phyloP scores from a whole-genome alignment of 805 yeast genomes.

The Metschnikowia cerradonensis region DNA sequence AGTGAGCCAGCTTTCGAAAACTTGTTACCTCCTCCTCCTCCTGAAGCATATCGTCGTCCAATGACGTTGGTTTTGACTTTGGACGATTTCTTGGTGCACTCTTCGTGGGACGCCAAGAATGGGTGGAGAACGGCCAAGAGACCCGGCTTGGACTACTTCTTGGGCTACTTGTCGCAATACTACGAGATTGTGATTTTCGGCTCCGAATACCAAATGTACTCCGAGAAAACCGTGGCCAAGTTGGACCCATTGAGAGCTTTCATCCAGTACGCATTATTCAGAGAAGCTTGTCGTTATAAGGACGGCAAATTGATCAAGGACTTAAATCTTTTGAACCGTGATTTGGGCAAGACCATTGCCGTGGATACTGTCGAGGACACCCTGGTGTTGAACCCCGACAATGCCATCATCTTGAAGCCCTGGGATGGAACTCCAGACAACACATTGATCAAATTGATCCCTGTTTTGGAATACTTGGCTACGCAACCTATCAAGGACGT shows the following conservation, averaged over 20 bases:
- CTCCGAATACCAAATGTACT: conserved; percentile 77
- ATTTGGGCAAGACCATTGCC: conserved; percentile 71
- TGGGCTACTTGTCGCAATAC: conserved; percentile 91
- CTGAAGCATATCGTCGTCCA: conserved; percentile 88
- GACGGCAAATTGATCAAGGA: conserved; percentile 91
- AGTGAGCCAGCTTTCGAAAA: conserved; percentile 92
- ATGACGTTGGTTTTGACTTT: conserved; percentile 82
- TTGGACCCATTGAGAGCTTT: conserved; percentile 92
- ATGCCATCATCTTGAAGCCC: conserved; percentile 77
- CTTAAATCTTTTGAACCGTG: conserved; percentile 85
- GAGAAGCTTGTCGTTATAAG: conserved; percentile 86
- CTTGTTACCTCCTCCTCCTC: conserved; percentile 89
- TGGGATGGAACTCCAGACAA: conserved; percentile 91
- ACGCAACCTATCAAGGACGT: conserved; percentile 84
- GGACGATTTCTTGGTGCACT: conserved; percentile 87
- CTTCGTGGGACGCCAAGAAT: conserved; percentile 84
- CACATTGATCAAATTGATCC: conserved; percentile 72
- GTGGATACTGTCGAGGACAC: conserved; percentile 75
- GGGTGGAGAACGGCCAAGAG: conserved; percentile 99
- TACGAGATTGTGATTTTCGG: conserved; percentile 93
- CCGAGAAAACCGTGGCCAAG: conserved; percentile 79
- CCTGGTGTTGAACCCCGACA: conserved; percentile 83
- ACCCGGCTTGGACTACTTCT: conserved; percentile 95
- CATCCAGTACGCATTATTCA: conserved; percentile 78
- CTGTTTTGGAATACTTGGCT: conserved; percentile 91